Percentiles rank a stretch among this genome's conserved stretches.
phyloP scores from a whole-genome alignment of 75 land plant genomes.

The Gnetum montanum region DNA sequence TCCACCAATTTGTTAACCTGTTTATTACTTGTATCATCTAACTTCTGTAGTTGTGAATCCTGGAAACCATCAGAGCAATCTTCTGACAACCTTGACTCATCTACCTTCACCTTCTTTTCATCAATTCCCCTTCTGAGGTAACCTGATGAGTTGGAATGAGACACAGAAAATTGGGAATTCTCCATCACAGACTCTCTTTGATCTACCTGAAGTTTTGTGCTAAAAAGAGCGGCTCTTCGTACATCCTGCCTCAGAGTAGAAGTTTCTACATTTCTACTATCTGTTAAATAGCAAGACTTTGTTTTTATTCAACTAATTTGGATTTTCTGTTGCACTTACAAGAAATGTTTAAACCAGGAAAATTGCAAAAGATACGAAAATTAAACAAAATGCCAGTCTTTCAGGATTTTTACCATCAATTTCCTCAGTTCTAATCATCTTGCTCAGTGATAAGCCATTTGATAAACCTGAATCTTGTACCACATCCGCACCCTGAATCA shows the following conservation, averaged over 20 bases:
- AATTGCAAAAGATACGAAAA: constrained; percentile 1
- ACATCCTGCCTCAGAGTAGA: constrained; percentile 63
- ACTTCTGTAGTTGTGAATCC: background rate
- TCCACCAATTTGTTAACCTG: background rate
- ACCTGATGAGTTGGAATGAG: constrained; percentile 23
- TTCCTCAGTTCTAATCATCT: constrained; percentile 11
- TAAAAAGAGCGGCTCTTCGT: constrained; percentile 79
- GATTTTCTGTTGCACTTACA: background rate
- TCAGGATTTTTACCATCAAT: constrained; percentile 27
- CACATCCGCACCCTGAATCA: constrained; percentile 25
- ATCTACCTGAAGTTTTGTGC: constrained; percentile 24
- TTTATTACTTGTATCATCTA: background rate
- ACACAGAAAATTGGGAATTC: constrained; percentile 60
- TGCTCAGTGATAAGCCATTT: constrained; percentile 15
- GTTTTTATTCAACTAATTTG: background rate
- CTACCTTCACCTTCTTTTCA: background rate
- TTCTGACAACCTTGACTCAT: constrained; percentile 4
- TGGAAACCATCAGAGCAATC: background rate
- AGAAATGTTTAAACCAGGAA: constrained; percentile 1
- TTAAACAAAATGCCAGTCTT: background rate
- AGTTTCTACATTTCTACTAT: constrained; percentile 25
- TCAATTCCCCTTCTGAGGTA: background rate
- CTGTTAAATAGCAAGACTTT: constrained; percentile 21
- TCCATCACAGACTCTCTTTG: constrained; percentile 20
- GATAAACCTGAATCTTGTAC: constrained; percentile 18